These are phyloP conservation scores for Omphalotus guepiniiformis DNA, from an alignment of 768 basidiomycete genomes.

Conservation along the genomic window DNA sequence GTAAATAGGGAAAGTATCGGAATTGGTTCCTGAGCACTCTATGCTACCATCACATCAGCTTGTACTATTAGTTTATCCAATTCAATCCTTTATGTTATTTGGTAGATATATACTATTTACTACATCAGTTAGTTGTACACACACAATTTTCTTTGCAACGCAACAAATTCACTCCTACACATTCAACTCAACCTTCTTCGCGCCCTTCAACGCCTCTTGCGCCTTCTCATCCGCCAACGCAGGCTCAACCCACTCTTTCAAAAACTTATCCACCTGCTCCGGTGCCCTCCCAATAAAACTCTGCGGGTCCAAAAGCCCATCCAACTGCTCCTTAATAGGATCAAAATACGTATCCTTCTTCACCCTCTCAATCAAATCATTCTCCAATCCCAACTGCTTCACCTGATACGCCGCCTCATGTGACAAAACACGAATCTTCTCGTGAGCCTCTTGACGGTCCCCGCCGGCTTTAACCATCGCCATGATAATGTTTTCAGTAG, in stretches of 20 bases:
- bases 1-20: too few relatives aligned
- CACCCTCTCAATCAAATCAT: conserved; percentile 91
- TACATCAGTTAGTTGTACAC: too few relatives aligned
- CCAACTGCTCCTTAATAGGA: conserved; percentile 78
- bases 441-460: conserved; percentile 95
- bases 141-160: not conserved
- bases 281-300: conserved; percentile 94
- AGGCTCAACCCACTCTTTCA: conserved; percentile 85
- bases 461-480: conserved; percentile 93
- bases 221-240: conserved; percentile 61
- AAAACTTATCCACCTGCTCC: conserved; percentile 88
- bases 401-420: conserved; percentile 95
- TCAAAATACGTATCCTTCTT: conserved; percentile 82
- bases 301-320: conserved; percentile 72
- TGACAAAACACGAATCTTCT: conserved; percentile 90
- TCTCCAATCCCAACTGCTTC: conserved; percentile 90
- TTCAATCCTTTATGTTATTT: too few relatives aligned
- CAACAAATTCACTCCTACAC: too few relatives aligned
- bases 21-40: too few relatives aligned
- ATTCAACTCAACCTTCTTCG: conserved; percentile 59
- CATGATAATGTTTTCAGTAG: conserved; percentile 99
- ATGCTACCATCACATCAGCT: too few relatives aligned
- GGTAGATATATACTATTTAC: too few relatives aligned
- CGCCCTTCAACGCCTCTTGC: conserved; percentile 45
- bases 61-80: too few relatives aligned